These are phyloP conservation scores for Myrica gale DNA, from an alignment of 306 rosid genomes.

Conservation along the genomic window DNA sequence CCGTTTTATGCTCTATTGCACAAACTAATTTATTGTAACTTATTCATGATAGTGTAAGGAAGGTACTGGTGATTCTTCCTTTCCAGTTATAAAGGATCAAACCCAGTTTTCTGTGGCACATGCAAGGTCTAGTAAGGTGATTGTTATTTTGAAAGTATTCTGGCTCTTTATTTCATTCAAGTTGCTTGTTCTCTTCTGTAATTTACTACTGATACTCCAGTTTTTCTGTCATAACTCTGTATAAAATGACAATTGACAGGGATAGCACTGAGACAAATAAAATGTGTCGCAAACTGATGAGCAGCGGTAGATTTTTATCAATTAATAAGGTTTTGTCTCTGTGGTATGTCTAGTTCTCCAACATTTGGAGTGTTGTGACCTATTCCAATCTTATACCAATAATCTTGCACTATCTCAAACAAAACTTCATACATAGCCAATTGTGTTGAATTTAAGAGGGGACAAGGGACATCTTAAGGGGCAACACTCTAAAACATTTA, in stretches of 20 bases:
- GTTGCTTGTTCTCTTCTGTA: neutral
- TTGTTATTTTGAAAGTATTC: constrained; percentile 17
- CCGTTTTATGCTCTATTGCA: constrained; percentile 5
- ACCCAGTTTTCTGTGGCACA: constrained; percentile 84
- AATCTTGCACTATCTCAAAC: neutral
- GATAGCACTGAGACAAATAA: neutral
- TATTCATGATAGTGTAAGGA: constrained; percentile 63
- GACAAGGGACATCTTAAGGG: neutral
- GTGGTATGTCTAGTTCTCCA: neutral
- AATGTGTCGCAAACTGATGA: neutral
- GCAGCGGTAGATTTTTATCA: neutral
- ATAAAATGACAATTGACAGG: neutral
- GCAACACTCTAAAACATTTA: neutral
- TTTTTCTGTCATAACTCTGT: neutral
- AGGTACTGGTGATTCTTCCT: constrained; percentile 78
- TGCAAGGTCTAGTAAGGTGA: constrained; percentile 94
- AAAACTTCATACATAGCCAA: neutral
- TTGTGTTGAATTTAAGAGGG: neutral
- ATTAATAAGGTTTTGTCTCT: neutral
- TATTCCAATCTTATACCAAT: neutral
- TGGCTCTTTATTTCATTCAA: neutral
- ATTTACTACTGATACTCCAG: neutral
- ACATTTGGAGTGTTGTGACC: neutral
- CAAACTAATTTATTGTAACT: neutral
- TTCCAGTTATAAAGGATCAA: constrained; percentile 84